These are phyloP conservation scores for Phytopythium kandeliae DNA, from an alignment of 352 stramenopile genomes.

Conservation along the genomic window DNA sequence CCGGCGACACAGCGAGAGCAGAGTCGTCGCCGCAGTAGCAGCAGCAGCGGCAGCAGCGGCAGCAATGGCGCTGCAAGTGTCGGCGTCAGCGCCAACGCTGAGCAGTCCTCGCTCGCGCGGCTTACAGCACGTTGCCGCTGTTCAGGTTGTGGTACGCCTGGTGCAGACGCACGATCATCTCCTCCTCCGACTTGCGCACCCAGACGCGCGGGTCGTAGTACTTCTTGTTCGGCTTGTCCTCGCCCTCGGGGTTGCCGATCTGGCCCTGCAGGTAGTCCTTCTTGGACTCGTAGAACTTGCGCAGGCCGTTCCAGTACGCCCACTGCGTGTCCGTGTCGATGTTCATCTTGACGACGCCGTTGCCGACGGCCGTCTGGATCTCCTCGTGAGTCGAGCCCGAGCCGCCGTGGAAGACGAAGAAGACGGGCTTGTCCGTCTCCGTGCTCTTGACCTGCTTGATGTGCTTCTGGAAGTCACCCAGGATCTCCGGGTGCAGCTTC, in stretches of 20 bases:
- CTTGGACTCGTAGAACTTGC: constrained; percentile 96
- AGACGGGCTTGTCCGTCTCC: constrained; percentile 93
- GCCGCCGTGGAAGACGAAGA: constrained; percentile 99
- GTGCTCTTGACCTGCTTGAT: constrained; percentile 61
- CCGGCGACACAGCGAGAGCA: too few relatives aligned
- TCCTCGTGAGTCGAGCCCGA: constrained; percentile 95
- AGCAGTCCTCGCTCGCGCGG: background rate
- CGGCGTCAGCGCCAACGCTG: background rate
- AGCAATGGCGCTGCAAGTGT: background rate
- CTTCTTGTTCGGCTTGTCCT: constrained; percentile 99
- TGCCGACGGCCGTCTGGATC: constrained; percentile 95
- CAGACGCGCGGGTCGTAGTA: constrained; percentile 98
- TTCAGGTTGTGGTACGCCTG: constrained; percentile 91
- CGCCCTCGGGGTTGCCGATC: constrained; percentile 97
- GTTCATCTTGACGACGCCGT: constrained; percentile 99
- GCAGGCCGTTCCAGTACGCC: constrained; percentile 98
- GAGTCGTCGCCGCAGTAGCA: too few relatives aligned
- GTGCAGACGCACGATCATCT: constrained; percentile 91
- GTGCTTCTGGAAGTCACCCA: constrained; percentile 95
- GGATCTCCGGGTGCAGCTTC: constrained; percentile 96
- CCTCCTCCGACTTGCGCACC: constrained; percentile 95
- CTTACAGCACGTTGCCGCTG: constrained; percentile 64
- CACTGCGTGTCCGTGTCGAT: constrained; percentile 99
- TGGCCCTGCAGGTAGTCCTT: constrained; percentile 97
- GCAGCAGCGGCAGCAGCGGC: too few relatives aligned